Evolutionary conservation across 495 filamentous ascomycete species (phyloP).

Genomic region (Hamigera avellanea): DNA sequence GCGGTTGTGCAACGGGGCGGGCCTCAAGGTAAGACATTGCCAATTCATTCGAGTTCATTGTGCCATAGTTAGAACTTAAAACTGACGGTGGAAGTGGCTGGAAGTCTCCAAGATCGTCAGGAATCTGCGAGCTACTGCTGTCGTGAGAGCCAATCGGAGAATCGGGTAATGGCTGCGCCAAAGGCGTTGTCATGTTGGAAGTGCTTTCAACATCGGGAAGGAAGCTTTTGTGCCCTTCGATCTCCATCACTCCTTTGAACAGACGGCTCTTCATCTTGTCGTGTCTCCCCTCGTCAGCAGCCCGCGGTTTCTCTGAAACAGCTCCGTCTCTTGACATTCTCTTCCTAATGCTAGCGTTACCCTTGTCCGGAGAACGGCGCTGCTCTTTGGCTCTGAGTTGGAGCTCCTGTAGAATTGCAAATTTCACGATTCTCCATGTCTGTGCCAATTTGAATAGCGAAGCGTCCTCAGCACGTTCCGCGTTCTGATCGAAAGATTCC

Average conservation of each 20-base stretch:
- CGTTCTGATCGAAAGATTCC: constrained; percentile 49
- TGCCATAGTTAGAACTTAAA: constrained; percentile 24
- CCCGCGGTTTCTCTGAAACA: constrained; percentile 13
- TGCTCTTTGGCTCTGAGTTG: constrained; percentile 46
- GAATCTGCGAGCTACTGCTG: constrained; percentile 19
- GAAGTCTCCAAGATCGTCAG: constrained; percentile 23
- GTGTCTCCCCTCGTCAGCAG: constrained; percentile 24
- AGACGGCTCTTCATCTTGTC: constrained; percentile 30
- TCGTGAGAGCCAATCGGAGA: constrained; percentile 22
- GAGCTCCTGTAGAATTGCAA: constrained; percentile 49
- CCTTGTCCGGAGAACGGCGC: constrained; percentile 17
- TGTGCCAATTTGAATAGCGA: constrained; percentile 55
- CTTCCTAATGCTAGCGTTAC: constrained; percentile 14
- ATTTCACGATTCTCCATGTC: constrained; percentile 62
- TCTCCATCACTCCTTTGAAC: constrained; percentile 34
- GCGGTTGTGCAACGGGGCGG: constrained; percentile 11
- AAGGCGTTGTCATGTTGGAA: constrained; percentile 69
- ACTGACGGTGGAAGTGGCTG: constrained; percentile 35
- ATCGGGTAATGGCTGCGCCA: constrained; percentile 56
- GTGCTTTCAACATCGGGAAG: constrained; percentile 51
- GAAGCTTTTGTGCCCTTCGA: constrained; percentile 18
- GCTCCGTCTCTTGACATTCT: constrained; percentile 24
- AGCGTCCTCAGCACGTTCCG: constrained; percentile 45
- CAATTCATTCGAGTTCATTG: constrained; percentile 22
- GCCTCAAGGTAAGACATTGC: constrained; percentile 20